Evolutionary conservation across 2,329 filamentous ascomycete species (phyloP).

Genomic region (Trichoderma sp.): DNA sequence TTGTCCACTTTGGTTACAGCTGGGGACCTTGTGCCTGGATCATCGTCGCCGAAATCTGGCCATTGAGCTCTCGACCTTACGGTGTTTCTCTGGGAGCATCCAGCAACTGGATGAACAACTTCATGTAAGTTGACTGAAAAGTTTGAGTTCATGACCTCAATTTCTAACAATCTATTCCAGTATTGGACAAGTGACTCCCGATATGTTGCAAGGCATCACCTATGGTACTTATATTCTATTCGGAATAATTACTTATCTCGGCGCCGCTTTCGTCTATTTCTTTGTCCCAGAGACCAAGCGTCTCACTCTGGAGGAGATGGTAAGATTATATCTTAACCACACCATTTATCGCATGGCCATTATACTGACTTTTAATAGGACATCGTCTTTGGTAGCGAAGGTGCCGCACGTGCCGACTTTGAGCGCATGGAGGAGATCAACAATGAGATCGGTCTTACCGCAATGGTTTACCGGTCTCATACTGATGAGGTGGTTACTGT

Average conservation of each 20-base stretch:
- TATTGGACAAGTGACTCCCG: conserved; percentile 62
- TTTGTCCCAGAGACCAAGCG: conserved; percentile 64
- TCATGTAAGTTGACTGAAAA: conserved; percentile 37
- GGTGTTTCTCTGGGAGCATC: conserved; percentile 67
- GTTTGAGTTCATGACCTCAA: not conserved
- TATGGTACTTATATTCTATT: conserved; percentile 74
- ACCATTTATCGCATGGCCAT: rapidly evolving
- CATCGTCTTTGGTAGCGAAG: conserved; percentile 63
- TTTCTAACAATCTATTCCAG: not conserved
- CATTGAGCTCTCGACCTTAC: conserved; percentile 65
- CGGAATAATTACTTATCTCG: conserved; percentile 59
- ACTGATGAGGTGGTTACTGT: conserved; percentile 11
- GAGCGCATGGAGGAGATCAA: conserved; percentile 74
- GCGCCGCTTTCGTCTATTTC: conserved; percentile 60
- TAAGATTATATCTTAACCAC: not conserved
- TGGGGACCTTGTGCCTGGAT: conserved; percentile 77
- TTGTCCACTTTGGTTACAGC: conserved; percentile 70
- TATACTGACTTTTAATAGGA: conserved; percentile 42
- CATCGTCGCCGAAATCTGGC: conserved; percentile 72
- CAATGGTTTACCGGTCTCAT: conserved; percentile 3
- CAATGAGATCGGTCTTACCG: conserved; percentile 59
- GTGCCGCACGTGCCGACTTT: conserved; percentile 63
- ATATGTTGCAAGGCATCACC: conserved; percentile 60
- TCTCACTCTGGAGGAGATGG: conserved; percentile 63
- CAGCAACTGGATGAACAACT: conserved; percentile 63